Evolutionary conservation across 129 eudicot species (phyloP), one percentile per base, ranked within the genome.

Genomic region (Ambrosia artemisiifolia): DNA sequence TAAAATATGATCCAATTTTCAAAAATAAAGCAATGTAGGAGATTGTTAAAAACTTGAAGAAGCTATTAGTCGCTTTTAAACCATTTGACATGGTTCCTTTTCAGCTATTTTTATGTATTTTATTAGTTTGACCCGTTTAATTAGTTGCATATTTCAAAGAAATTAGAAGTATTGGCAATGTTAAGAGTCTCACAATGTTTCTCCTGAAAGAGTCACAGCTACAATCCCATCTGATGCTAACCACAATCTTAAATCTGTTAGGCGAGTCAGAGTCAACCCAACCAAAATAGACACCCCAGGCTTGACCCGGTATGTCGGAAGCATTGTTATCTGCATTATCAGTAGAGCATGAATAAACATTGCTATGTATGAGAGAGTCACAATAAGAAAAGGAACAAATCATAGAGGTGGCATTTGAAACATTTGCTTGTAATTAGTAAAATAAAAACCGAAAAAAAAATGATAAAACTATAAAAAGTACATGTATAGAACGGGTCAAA

Each of bases 271-370:
- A 50, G 81, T 81, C 82, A 46, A 81, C 91, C 95, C 96, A 90
- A 7, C 96, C 96, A 65, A 90, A 81, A 79, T 74, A 85, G 32
- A 85, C 43, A 73, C 96, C 96, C 81, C 76, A 83, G 17, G 83
- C 82, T 87, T 90, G 96, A 81, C 82, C 85, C 36, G 91, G 87
- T 67, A 87, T 82, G 75, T 64, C 64, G 42, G 71, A 83, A 17
- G 51, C 38, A 65, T 51, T 86, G 38, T 71, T 65, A 55, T 79
- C 95, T 90, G 82, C 28, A 77, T 75, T 43, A 54, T 20, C 63
- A 59, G 68, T 2, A 57, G 44, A 36, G 3, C 38, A 75, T n/a
- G 35, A 36, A 36, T 34, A 62, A 47, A 38, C 65, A 42, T 34
- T 7, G 18, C 42, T 48, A 43, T 44, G 8, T 5, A 38, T 43